Conservation (phyloP, 1,284 basidiomycete genomes). For the Flammula alnicola region DNA sequence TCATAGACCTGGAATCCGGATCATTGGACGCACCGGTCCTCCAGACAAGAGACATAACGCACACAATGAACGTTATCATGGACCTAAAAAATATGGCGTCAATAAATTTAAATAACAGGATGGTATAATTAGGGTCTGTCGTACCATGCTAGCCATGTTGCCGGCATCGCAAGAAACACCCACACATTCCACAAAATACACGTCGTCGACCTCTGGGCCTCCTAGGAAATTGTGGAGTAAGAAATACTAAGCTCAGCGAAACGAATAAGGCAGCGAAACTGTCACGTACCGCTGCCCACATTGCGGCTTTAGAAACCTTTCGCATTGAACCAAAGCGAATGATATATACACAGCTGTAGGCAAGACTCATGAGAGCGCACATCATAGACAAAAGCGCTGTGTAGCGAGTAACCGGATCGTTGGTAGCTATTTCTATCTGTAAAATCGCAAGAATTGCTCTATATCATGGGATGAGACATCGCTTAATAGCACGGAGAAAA, state of each 20-base stretch:
- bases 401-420: slow-evolving; percentile 60
- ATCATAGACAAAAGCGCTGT: slow-evolving; percentile 60
- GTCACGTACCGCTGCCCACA: slow-evolving; percentile 60
- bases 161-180: slow-evolving; percentile 69
- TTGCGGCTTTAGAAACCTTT: slow-evolving; percentile 64
- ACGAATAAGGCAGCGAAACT: background rate
- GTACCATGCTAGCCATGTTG: slow-evolving; percentile 63
- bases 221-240: slow-evolving; percentile 40
- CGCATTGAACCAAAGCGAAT: slow-evolving; percentile 67
- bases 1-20: slow-evolving; percentile 2
- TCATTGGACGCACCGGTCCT: slow-evolving; percentile 46
- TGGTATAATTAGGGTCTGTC: no score
- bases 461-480: background rate
- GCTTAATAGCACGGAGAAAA: background rate
- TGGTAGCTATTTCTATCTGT: slow-evolving; percentile 55
- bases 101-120: no score
- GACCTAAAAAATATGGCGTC: no score
- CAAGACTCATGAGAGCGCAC: slow-evolving; percentile 64
- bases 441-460: slow-evolving; percentile 69
- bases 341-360: slow-evolving; percentile 67
- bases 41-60: slow-evolving; percentile 66
- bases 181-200: slow-evolving; percentile 72
- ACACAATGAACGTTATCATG: slow-evolving; percentile 57
- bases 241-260: background rate
- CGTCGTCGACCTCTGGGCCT: slow-evolving; percentile 57